Evolutionary conservation across 495 filamentous ascomycete species (phyloP), one percentile per base, ranked within the genome.

Genomic region (Chlorociboria aeruginascens): DNA sequence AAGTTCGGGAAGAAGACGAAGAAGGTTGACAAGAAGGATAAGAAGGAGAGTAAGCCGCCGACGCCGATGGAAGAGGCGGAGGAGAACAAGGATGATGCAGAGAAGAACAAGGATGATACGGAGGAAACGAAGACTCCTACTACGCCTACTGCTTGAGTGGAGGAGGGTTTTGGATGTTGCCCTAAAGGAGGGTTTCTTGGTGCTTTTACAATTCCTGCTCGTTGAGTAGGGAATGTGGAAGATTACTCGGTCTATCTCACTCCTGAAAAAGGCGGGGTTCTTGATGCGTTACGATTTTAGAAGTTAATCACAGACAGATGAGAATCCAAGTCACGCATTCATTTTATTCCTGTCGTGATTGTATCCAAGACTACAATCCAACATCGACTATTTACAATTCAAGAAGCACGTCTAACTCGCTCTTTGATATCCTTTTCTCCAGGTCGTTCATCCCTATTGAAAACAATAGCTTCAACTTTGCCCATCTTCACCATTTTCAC

Each of bases 1-100:
- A 81, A 77, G 68, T 86, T 86, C 69, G 73, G 77, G 62, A 76
- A 78, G 69, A 58, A 58, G 51, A 25, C 20, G 20, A 25, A 25
- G 20, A 25, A 25, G 20, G 20, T 1, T 25, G 20, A 25, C 2
- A 25, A 25, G 20, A 25, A 25, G 20, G 20, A 25, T 25, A 25
- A 25, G 20, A 25, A 25, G 20, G 20, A 25, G 20, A 25, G 20
- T 25, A 25, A 25, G 20, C 20, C 20, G 20, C 20, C 20, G 20
- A 25, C 20, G 20, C 20, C 20, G 20, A 25, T 4, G 20, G 20
- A 25, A 4, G 20, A 25, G 20, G 4, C 1, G 20, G 20, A 1
- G 20, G 20, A 25, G 20, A 4, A 25, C 2, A 25, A 25, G 20
- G 4, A 25, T 2, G 20, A 25, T 25, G 20, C 20, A 4, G 20